phyloP scores from a whole-genome alignment of 139 green algal genomes.

The Coccomyxa sp. region DNA sequence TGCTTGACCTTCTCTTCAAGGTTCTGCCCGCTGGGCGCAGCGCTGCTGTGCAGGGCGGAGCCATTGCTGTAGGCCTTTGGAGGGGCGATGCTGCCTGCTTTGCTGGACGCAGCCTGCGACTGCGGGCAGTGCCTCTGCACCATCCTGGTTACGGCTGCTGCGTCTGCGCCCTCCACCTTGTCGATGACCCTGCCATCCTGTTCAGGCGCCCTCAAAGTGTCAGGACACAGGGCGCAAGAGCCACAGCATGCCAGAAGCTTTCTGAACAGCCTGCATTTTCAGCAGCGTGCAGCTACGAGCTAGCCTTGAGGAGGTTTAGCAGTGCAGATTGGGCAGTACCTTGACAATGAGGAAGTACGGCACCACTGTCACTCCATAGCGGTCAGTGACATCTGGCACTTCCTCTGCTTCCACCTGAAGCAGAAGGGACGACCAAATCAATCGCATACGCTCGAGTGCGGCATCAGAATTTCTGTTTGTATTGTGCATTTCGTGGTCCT shows the following conservation, averaged over 20 bases:
- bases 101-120: constrained; percentile 6
- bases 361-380: constrained; percentile 65
- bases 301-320: background rate
- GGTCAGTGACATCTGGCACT: constrained; percentile 61
- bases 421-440: background rate
- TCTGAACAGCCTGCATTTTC: too few relatives aligned
- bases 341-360: constrained; percentile 72
- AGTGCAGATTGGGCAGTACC: background rate
- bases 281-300: too few relatives aligned
- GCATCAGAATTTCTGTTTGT: too few relatives aligned
- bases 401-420: constrained; percentile 79
- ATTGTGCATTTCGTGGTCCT: too few relatives aligned
- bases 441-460: too few relatives aligned
- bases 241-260: too few relatives aligned
- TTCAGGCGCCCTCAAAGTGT: background rate
- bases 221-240: too few relatives aligned
- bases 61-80: background rate
- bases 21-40: constrained; percentile 17
- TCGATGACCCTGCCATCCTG: constrained; percentile 51
- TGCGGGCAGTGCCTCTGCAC: constrained; percentile 21
- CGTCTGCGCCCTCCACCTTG: constrained; percentile 75
- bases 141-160: constrained; percentile 49
- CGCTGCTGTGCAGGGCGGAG: background rate
- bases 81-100: constrained; percentile 9
- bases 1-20: constrained; percentile 47